phyloP scores from a whole-genome alignment of 768 basidiomycete genomes.

The Tylopilus rubrobrunneus region DNA sequence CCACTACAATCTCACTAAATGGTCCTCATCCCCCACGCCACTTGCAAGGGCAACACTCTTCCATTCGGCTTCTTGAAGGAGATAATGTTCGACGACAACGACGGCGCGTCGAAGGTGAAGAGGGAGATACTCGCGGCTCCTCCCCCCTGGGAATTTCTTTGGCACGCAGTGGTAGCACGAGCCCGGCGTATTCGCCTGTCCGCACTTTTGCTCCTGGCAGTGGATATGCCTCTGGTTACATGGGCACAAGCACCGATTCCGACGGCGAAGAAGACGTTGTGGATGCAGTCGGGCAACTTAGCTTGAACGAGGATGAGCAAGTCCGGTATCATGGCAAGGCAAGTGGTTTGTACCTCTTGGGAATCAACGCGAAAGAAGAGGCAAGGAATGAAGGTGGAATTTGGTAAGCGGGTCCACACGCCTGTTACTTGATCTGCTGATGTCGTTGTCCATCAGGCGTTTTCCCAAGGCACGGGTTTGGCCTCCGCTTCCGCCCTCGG shows the following conservation, averaged over 20 bases:
- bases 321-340: constrained; percentile 85
- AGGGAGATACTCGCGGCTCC: background rate
- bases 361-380: constrained; percentile 56
- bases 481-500: constrained; percentile 51
- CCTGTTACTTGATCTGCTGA: constrained; percentile 15
- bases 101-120: constrained; percentile 39
- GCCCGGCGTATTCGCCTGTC: constrained; percentile 16
- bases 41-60: constrained; percentile 6
- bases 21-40: constrained; percentile 10
- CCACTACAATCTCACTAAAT: constrained; percentile 9
- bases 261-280: constrained; percentile 46
- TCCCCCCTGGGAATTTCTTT: constrained; percentile 8
- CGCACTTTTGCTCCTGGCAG: constrained; percentile 12
- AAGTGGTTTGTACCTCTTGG: constrained; percentile 74
- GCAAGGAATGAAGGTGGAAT: constrained; percentile 71
- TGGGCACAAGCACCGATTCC: constrained; percentile 31
- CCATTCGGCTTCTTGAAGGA: constrained; percentile 16
- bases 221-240: constrained; percentile 24
- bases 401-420: constrained; percentile 45
- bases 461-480: constrained; percentile 89
- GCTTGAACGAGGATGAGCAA: constrained; percentile 82
- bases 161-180: constrained; percentile 15
- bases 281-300: constrained; percentile 80
- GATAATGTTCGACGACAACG: constrained; percentile 45
- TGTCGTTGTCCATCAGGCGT: constrained; percentile 43